Conservation (phyloP, 2,329 filamentous ascomycete genomes). For the Fonsecaea nubica region DNA sequence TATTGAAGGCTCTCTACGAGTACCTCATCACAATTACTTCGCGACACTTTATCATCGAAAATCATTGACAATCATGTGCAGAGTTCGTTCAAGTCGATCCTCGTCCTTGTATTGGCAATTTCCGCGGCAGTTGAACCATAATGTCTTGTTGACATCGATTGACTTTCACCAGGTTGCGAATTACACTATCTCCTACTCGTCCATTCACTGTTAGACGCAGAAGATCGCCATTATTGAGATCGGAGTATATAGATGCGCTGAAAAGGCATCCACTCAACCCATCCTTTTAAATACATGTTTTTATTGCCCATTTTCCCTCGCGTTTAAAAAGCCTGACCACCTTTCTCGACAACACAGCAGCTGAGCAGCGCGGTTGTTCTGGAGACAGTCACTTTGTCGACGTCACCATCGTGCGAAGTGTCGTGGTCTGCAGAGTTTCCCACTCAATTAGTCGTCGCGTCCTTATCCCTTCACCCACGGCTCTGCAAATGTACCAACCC, state of each 20-base stretch:
- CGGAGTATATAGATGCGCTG: neutral
- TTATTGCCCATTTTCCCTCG: conserved; percentile 4
- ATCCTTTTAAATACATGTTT: neutral
- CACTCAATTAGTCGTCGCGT: neutral
- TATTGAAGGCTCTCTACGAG: no score
- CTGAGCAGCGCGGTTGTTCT: neutral
- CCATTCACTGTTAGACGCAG: neutral
- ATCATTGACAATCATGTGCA: neutral
- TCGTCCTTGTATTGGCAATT: neutral
- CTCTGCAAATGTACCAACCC: conserved; percentile 45
- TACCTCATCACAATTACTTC: neutral
- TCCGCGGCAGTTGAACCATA: neutral
- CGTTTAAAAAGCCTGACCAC: neutral
- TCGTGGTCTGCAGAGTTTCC: neutral
- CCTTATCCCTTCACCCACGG: conserved; percentile 40
- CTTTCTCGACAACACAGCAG: neutral
- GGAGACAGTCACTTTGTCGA: neutral
- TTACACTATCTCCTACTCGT: neutral
- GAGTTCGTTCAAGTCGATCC: neutral
- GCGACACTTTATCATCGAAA: neutral
- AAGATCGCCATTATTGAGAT: neutral
- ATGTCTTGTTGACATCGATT: neutral
- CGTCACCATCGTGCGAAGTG: neutral
- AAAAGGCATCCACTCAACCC: neutral
- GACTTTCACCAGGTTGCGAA: neutral